phyloP scores from a whole-genome alignment of 352 stramenopile genomes.

The Phytophthora meadii region DNA sequence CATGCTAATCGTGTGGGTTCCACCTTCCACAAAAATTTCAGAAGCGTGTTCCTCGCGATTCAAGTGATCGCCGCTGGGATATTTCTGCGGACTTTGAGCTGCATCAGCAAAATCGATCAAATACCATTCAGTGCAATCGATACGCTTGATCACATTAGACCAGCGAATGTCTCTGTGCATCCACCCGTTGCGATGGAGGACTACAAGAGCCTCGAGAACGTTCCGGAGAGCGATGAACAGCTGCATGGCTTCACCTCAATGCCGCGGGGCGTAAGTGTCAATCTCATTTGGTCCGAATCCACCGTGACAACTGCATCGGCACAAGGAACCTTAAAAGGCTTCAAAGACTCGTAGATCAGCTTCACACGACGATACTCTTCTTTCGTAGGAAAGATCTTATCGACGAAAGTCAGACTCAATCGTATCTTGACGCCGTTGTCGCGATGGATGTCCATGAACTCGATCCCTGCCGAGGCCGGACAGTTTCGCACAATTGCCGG shows the following conservation, averaged over 20 bases:
- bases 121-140: no score
- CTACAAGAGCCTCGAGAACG: conserved; percentile 17
- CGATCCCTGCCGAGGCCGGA: background rate
- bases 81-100: no score
- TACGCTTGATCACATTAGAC: no score
- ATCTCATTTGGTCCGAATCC: background rate
- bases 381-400: conserved; percentile 2
- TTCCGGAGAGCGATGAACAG: conserved; percentile 17
- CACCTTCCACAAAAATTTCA: no score
- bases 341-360: background rate
- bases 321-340: conserved; percentile 6
- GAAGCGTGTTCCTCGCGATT: no score
- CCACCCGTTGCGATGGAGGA: conserved; percentile 5
- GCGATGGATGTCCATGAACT: background rate
- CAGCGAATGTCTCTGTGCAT: no score
- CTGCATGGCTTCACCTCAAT: conserved; percentile 12
- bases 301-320: conserved; percentile 8
- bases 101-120: no score
- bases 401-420: background rate
- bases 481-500: conserved; percentile 2
- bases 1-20: background rate
- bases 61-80: no score
- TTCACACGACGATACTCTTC: background rate
- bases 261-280: conserved; percentile 18
- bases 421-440: conserved; percentile 2